Base-by-base conservation (phyloP, 108 stramenopile genomes). In the Nannochloropsis salina region DNA sequence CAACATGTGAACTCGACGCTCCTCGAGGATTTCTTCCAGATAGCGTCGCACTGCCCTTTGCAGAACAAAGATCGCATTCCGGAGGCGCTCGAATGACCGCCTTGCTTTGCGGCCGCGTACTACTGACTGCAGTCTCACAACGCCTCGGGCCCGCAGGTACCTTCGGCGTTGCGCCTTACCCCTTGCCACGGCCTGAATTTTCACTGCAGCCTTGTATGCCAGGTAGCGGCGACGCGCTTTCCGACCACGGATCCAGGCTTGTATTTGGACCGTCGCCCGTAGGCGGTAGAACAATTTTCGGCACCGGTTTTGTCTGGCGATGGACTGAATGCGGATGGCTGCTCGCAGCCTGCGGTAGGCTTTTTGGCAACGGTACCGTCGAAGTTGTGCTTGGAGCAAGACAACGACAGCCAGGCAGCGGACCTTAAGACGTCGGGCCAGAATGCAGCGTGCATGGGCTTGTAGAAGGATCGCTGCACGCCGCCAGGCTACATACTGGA, bases 281-380 rank as follows among this genome's bases (percentile, higher is more conserved):
- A 2, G 21, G 3, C 44, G 42, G 6, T n/a, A 31, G 20, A 44
- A 84, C 9, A n/a, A 15, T 15, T 45, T 81, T 45, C 81, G 43
- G 44, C 44, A 42, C 0, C 8, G 2, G 80, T 81, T 45, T 6
- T 80, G 43, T 9, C 87, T 80, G 41, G 83, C 43, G n/a, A 88
- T 44, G 9, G 84, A 10, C 80, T 88, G 87, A 31, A 82, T 80
- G 83, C 83, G 79, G 18, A 51, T 42, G 44, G 83, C 42, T 10
- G 42, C 83, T 31, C 79, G 44, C 12, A 9, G 43, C 2, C 21
- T 9, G 6, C 40, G 74, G 47, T 82, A 87, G 20, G 83, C 51
- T 1, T 44, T 44, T 9, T 44, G 83, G 21, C 45, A 41, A 2
- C 47, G 41, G 79, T 40, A 79, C 18, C 86, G 61, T 8, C 86